phyloP scores from a whole-genome alignment of 2,329 filamentous ascomycete genomes.

The Coleophoma crateriformis region DNA sequence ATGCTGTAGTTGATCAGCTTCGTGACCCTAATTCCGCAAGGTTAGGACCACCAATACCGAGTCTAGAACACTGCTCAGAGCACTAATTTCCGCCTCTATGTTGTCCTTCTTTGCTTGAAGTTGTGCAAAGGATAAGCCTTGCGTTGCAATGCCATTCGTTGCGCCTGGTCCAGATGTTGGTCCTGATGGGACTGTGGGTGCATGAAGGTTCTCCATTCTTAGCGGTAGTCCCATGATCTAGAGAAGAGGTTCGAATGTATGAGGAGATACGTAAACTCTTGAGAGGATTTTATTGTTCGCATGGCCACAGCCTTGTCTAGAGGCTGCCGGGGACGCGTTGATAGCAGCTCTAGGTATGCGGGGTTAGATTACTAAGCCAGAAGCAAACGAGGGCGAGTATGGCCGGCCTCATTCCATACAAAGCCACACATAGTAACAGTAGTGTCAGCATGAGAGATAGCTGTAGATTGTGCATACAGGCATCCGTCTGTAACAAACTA shows the following conservation, averaged over 20 bases:
- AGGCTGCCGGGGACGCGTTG: constrained; percentile 10
- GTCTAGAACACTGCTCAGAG: constrained; percentile 79
- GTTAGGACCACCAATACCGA: constrained; percentile 52
- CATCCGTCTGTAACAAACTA: too few species aligned
- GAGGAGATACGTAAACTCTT: too few species aligned
- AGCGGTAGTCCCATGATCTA: constrained; percentile 21
- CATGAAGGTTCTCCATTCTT: constrained; percentile 60
- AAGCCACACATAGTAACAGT: too few species aligned
- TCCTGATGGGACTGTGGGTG: constrained; percentile 71
- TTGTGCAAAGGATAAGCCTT: constrained; percentile 67
- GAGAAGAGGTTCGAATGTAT: too few species aligned
- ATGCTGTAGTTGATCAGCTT: constrained; percentile 52
- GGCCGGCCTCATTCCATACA: too few species aligned
- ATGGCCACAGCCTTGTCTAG: constrained; percentile 12
- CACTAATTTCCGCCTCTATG: constrained; percentile 80
- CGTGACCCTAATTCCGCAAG: background rate
- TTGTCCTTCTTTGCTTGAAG: constrained; percentile 80
- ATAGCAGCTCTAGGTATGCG: background rate
- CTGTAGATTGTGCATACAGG: too few species aligned
- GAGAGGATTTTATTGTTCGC: too few species aligned
- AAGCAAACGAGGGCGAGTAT: too few species aligned
- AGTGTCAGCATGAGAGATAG: too few species aligned
- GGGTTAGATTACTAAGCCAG: background rate
- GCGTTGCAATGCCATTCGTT: constrained; percentile 54
- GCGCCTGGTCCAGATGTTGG: constrained; percentile 56